These are phyloP conservation scores for Geranomyces variabilis DNA, from an alignment of 192 early-diverging fungal species.

Conservation along the genomic window DNA sequence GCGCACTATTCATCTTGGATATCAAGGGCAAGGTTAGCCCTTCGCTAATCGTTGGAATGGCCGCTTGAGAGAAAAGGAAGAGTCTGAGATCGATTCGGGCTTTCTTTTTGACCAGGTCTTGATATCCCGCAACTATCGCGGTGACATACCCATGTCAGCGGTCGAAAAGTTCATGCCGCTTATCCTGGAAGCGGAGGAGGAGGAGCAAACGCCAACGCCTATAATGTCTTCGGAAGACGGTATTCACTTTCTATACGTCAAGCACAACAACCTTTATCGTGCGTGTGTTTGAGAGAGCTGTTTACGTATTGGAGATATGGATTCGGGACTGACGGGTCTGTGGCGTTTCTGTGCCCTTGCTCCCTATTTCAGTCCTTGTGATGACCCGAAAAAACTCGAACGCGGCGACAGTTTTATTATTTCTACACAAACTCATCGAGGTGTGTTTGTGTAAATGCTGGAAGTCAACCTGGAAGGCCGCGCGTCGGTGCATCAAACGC, in stretches of 20 bases:
- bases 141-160: constrained; percentile 94
- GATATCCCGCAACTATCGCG: constrained; percentile 96
- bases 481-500: background rate
- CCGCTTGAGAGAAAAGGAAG: background rate
- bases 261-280: constrained; percentile 96
- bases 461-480: background rate
- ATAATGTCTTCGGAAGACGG: constrained; percentile 93
- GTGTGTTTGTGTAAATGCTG: constrained; percentile 36
- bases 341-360: background rate
- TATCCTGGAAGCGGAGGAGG: constrained; percentile 89
- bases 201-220: constrained; percentile 84
- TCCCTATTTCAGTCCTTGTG: constrained; percentile 72
- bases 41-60: background rate
- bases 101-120: constrained; percentile 60
- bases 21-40: constrained; percentile 86
- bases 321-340: background rate
- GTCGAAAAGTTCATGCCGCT: constrained; percentile 99
- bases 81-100: too few relatives aligned
- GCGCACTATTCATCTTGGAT: constrained; percentile 90
- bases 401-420: constrained; percentile 91
- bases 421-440: constrained; percentile 90
- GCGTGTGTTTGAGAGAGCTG: constrained; percentile 22
- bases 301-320: background rate
- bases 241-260: constrained; percentile 91
- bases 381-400: constrained; percentile 98